These are phyloP conservation scores for Labyrinthula sp. DNA, from an alignment of 352 stramenopile genomes.

Conservation along the genomic window DNA sequence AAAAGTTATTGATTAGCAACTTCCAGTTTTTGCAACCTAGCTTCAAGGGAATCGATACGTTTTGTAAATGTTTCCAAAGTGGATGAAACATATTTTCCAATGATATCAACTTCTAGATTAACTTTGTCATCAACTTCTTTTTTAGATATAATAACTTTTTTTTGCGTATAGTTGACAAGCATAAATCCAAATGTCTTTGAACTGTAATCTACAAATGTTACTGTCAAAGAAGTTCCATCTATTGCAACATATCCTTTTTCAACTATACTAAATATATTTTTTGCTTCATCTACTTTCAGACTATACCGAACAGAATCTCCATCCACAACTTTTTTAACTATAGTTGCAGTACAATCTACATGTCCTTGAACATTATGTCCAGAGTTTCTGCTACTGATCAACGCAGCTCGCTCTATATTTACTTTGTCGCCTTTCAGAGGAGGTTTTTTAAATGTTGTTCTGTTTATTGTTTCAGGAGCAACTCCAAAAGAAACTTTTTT, in stretches of 20 bases:
- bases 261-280: conserved; percentile 72
- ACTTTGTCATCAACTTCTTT: conserved; percentile 62
- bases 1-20: too few relatives aligned
- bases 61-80: conserved; percentile 39
- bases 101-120: conserved; percentile 70
- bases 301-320: conserved; percentile 73
- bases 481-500: conserved; percentile 66
- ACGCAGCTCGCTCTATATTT: conserved; percentile 68
- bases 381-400: conserved; percentile 68
- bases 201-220: conserved; percentile 48
- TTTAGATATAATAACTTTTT: conserved; percentile 76
- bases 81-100: conserved; percentile 65
- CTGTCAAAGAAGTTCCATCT: conserved; percentile 88
- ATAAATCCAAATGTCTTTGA: conserved; percentile 90
- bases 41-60: conserved; percentile 7
- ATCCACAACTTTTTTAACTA: conserved; percentile 61
- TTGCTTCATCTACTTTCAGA: conserved; percentile 56
- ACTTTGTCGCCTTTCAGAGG: conserved; percentile 85
- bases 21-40: too few relatives aligned
- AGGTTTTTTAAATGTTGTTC: conserved; percentile 58
- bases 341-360: conserved; percentile 75
- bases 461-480: conserved; percentile 75
- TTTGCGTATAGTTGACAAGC: conserved; percentile 90
- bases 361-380: conserved; percentile 96
- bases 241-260: conserved; percentile 83